These are phyloP conservation scores for Mrakia hoshinonis DNA, from an alignment of 768 basidiomycete species.

Conservation along the genomic window DNA sequence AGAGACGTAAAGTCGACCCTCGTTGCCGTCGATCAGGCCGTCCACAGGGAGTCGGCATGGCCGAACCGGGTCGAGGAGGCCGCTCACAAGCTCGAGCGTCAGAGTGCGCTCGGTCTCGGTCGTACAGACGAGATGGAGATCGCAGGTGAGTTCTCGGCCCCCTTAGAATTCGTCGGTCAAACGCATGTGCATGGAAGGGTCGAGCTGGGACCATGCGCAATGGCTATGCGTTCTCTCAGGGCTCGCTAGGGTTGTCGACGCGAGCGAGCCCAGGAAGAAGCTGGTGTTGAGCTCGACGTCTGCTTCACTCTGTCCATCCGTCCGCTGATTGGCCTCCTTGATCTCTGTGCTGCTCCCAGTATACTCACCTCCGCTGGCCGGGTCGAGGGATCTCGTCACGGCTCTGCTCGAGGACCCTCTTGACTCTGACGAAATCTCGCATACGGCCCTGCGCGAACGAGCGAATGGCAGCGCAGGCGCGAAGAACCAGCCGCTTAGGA, in stretches of 20 bases:
- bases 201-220: too few relatives aligned
- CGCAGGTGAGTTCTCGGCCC: background rate
- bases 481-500: constrained; percentile 3
- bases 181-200: too few relatives aligned
- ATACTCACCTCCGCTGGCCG: constrained; percentile 40
- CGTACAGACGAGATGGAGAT: constrained; percentile 15
- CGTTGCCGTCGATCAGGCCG: background rate
- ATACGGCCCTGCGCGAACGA: background rate
- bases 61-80: constrained; percentile 1
- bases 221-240: background rate
- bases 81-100: background rate
- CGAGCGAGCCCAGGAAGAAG: background rate
- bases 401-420: constrained; percentile 67
- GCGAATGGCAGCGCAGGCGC: constrained; percentile 13
- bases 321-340: background rate
- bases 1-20: background rate
- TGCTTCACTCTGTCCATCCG: background rate
- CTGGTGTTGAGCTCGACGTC: background rate
- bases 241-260: background rate
- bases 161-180: background rate
- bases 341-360: background rate
- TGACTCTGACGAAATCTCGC: background rate
- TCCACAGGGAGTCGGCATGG: constrained; percentile 4
- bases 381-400: constrained; percentile 54
- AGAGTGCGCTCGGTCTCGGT: background rate